Evolutionary conservation across 495 filamentous ascomycete species (phyloP).

Genomic region (Annulohypoxylon nitens): DNA sequence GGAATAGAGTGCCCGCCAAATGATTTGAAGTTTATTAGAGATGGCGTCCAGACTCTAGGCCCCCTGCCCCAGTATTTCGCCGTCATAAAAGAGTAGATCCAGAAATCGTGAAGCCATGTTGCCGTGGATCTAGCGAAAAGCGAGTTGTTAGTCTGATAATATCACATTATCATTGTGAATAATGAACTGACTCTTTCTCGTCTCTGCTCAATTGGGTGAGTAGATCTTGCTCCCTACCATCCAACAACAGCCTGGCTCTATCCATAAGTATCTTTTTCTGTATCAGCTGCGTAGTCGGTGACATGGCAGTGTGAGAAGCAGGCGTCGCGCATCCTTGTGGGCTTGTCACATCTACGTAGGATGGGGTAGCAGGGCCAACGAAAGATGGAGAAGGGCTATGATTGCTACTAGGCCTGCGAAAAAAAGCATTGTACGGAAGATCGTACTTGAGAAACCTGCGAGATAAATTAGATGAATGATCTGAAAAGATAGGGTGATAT

Average conservation of each 20-base stretch:
- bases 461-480: not conserved
- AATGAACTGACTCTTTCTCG: slow-evolving; percentile 41
- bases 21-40: slow-evolving; percentile 32
- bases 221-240: slow-evolving; percentile 50
- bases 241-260: slow-evolving; percentile 52
- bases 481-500: not conserved
- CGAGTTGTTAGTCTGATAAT: slow-evolving; percentile 6
- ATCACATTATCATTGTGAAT: not conserved
- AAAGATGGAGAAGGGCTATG: slow-evolving; percentile 24
- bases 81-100: slow-evolving; percentile 58
- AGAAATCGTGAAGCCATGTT: slow-evolving; percentile 58
- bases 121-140: slow-evolving; percentile 38
- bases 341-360: slow-evolving; percentile 17
- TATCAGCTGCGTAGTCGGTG: slow-evolving; percentile 47
- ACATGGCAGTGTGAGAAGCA: slow-evolving; percentile 18
- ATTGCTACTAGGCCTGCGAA: not conserved
- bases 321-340: not conserved
- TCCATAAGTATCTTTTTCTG: slow-evolving; percentile 48
- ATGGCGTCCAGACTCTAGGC: slow-evolving; percentile 53
- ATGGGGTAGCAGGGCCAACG: slow-evolving; percentile 20
- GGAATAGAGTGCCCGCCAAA: not conserved
- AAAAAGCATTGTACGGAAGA: slow-evolving; percentile 42
- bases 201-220: slow-evolving; percentile 43
- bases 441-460: slow-evolving; percentile 34
- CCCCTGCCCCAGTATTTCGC: slow-evolving; percentile 60